These are phyloP conservation scores for Tetrapisispora fleetii DNA, from an alignment of 805 yeast species.

Conservation along the genomic window DNA sequence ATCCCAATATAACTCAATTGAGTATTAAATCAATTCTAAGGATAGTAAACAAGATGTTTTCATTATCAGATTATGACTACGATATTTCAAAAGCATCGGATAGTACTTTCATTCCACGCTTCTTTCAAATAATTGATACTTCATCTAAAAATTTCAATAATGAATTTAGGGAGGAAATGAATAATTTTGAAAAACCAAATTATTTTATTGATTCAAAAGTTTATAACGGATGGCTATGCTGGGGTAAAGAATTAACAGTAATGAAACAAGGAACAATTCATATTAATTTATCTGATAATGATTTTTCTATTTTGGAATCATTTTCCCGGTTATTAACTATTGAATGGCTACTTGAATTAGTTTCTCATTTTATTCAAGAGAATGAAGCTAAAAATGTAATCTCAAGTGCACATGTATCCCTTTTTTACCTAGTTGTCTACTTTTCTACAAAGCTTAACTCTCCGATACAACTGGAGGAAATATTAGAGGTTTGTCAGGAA, in stretches of 20 bases:
- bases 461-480: slow-evolving; percentile 38
- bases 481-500: slow-evolving; percentile 40
- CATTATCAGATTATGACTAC: slow-evolving; percentile 39
- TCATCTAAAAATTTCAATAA: slow-evolving; percentile 31
- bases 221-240: slow-evolving; percentile 60
- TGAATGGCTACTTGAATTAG: slow-evolving; percentile 48
- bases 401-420: slow-evolving; percentile 52
- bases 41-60: slow-evolving; percentile 37
- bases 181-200: slow-evolving; percentile 35
- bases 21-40: slow-evolving; percentile 52
- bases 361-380: slow-evolving; percentile 48
- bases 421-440: slow-evolving; percentile 41
- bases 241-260: slow-evolving; percentile 52
- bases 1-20: slow-evolving; percentile 54
- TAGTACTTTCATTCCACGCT: slow-evolving; percentile 35
- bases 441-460: slow-evolving; percentile 36
- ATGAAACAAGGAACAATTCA: slow-evolving; percentile 25
- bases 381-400: slow-evolving; percentile 61
- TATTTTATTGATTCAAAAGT: slow-evolving; percentile 51
- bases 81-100: slow-evolving; percentile 35
- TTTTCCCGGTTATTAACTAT: slow-evolving; percentile 41
- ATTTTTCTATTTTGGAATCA: slow-evolving; percentile 31
- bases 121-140: slow-evolving; percentile 37
- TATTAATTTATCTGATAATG: slow-evolving; percentile 32
- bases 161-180: slow-evolving; percentile 43